Evolutionary conservation across 192 early-diverging fungal genomes (phyloP), one percentile per base, ranked within the genome.

Genomic region (Dissophora globulifera): DNA sequence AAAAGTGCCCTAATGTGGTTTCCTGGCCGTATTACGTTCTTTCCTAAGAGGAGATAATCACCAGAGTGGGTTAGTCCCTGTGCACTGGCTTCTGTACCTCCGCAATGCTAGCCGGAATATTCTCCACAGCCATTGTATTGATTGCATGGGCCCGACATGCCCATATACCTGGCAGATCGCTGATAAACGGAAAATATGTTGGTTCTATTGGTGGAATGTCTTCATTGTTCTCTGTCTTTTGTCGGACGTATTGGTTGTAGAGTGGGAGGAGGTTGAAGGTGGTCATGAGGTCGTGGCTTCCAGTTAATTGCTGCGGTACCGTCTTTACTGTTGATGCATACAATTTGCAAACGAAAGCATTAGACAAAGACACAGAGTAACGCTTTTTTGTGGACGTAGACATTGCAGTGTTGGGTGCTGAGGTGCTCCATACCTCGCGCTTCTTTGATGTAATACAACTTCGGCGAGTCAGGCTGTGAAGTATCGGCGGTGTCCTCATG

Each of bases 201-300:
- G 72, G 72, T 12, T 67, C 72, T 61, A 76, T 76, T 51, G 72
- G 58, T 16, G 63, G 58, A 11, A 66, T 35, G 10, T 59, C 48
- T 22, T 76, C 63, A 43, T 67, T 67, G 38, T 66, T 67, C 19
- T 66, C 58, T 4, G 42, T 22, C 31, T 55, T 61, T 35, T 76
- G 72, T 38, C 64, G 66, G 52, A 76, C 72, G 19, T 76, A 76
- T 40, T 51, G 62, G 58, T 76, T 67, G 40, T 76, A 76, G 25
- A 76, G 63, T 20, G 72, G 72, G 9, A 67, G 58, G 26, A 76
- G 72, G 33, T 67, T 66, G 64, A 67, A 76, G n/a, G 64, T 66
- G 20, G 72, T 62, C 57, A 76, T 76, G 23, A 76, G 72, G 47
- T 76, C 72, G 22, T 76, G 72, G 35, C 52, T 67, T 19, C 63